These are phyloP conservation scores for Verticillium dahliae DNA, from an alignment of 2,329 filamentous ascomycete species.

Conservation along the genomic window DNA sequence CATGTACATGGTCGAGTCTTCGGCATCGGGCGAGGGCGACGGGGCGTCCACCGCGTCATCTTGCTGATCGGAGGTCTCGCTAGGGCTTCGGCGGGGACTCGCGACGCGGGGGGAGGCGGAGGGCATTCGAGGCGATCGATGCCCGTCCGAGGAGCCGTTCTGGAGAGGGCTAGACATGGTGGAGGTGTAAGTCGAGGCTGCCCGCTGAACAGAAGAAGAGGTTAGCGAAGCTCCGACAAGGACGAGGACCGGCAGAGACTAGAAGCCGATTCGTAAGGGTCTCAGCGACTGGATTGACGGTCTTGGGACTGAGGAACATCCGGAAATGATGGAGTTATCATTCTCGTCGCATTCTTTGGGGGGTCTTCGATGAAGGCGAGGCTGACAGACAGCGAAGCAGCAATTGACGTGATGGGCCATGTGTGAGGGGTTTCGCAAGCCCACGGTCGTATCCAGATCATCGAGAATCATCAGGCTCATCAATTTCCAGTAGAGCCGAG, in stretches of 20 bases:
- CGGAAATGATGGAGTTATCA: constrained; percentile 22
- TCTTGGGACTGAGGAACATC: constrained; percentile 8
- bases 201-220: constrained; percentile 28
- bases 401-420: constrained; percentile 32
- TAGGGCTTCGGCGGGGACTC: constrained; percentile 55
- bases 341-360: constrained; percentile 35
- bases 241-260: background rate
- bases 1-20: constrained; percentile 32
- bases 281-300: constrained; percentile 21
- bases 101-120: constrained; percentile 30
- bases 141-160: constrained; percentile 60
- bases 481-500: constrained; percentile 18
- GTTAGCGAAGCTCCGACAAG: constrained; percentile 25
- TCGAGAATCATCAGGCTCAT: constrained; percentile 28
- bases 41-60: constrained; percentile 43
- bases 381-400: constrained; percentile 36
- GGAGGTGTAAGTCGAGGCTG: constrained; percentile 43
- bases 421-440: constrained; percentile 13
- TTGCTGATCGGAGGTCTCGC: constrained; percentile 68
- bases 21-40: constrained; percentile 33
- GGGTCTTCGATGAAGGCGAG: constrained; percentile 38
- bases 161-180: constrained; percentile 59
- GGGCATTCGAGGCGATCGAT: constrained; percentile 48
- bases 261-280: background rate
- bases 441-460: constrained; percentile 21